Conservation (phyloP, 306 rosid genomes). For the Lagenaria siceraria region DNA sequence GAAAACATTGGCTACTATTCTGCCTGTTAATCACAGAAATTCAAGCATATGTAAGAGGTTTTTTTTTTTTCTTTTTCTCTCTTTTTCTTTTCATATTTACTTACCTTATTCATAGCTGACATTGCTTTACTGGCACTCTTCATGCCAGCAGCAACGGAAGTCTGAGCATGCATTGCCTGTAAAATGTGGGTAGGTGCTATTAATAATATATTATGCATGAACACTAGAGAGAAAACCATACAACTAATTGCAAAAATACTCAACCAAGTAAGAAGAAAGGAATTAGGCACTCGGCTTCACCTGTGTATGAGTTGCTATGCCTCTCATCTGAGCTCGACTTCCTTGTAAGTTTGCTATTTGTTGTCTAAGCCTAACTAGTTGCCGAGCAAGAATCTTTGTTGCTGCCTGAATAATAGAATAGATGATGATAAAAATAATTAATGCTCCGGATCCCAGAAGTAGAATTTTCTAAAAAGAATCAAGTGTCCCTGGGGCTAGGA, state of each 20-base stretch:
- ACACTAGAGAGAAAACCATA: neutral
- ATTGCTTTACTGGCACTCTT: constrained; percentile 87
- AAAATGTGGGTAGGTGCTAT: constrained; percentile 14
- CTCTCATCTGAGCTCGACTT: constrained; percentile 99
- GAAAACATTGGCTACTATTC: neutral
- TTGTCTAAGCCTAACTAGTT: constrained; percentile 85
- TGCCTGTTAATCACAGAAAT: neutral
- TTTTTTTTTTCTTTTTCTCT: too few species aligned
- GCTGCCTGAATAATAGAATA: constrained; percentile 50
- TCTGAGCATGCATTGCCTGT: constrained; percentile 88
- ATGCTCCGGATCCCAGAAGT: neutral
- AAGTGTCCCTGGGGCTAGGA: neutral
- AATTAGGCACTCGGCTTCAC: constrained; percentile 22
- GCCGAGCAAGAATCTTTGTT: constrained; percentile 85
- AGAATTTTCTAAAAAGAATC: neutral
- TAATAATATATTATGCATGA: constrained; percentile 9
- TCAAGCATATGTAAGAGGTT: neutral
- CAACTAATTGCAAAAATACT: neutral
- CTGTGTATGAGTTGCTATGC: constrained; percentile 97
- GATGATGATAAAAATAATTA: neutral
- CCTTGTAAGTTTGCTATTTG: constrained; percentile 93
- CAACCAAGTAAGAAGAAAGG: neutral
- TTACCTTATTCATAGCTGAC: constrained; percentile 86
- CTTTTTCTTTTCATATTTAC: neutral
- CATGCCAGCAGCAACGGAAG: constrained; percentile 93